Conservation (phyloP, 176 grass and related monocot species). For the Secale cereale region DNA sequence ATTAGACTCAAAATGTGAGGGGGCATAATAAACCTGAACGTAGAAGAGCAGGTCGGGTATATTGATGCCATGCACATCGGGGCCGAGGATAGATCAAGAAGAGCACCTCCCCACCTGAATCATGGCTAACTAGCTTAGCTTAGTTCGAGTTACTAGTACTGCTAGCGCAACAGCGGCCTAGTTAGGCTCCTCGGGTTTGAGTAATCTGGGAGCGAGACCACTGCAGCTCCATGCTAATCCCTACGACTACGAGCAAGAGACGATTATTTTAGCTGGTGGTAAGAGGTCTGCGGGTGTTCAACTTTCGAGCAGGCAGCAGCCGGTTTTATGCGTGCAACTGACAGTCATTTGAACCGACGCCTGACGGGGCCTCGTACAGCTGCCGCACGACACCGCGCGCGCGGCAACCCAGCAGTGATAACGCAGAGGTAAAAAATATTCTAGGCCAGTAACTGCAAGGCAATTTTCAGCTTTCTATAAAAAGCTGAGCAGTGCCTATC, state of each 20-base stretch:
- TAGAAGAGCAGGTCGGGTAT: no score
- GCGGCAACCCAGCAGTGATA: background rate
- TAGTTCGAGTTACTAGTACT: background rate
- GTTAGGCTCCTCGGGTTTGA: background rate
- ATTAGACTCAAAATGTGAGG: no score
- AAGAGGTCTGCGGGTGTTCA: background rate
- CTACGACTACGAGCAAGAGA: background rate
- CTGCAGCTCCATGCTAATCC: background rate
- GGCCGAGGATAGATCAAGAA: background rate
- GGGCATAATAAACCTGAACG: no score
- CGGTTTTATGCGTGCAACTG: background rate
- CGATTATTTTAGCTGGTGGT: no score
- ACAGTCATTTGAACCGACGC: background rate
- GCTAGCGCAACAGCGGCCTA: background rate
- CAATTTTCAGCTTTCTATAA: background rate
- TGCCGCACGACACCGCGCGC: background rate
- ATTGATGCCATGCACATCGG: background rate
- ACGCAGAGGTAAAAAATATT: no score
- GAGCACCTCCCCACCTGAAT: background rate
- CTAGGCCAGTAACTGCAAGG: background rate
- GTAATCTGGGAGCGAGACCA: background rate
- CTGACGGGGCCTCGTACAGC: background rate
- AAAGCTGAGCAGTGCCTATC: no score
- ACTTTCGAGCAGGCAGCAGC: background rate
- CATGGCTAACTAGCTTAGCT: background rate